Evolutionary conservation across 2,329 filamentous ascomycete species (phyloP).

Genomic region (Fusarium transvaalense): DNA sequence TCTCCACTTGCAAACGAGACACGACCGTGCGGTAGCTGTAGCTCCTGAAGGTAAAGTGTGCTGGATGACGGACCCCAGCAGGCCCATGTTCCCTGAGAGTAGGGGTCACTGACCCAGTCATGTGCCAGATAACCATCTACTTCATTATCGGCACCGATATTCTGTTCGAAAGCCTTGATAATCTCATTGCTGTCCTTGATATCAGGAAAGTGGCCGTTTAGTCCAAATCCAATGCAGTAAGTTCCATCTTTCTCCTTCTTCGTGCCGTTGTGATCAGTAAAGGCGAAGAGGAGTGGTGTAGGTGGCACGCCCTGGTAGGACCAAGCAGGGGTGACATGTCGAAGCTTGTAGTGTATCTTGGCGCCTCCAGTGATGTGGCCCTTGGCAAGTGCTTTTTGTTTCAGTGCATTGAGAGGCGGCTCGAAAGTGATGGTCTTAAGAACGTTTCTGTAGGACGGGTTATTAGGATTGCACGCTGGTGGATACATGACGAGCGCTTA

Average conservation of each 20-base stretch:
- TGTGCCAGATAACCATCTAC: conserved; percentile 33
- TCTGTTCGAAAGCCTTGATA: conserved; percentile 4
- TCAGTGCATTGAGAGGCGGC: conserved; percentile 7
- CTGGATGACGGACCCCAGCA: conserved; percentile 34
- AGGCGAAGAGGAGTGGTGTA: conserved; percentile 20
- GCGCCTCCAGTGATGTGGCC: conserved; percentile 31
- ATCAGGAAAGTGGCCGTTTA: conserved; percentile 13
- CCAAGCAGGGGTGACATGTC: conserved; percentile 8
- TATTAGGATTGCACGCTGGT: conserved; percentile 5
- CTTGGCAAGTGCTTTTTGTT: conserved; percentile 13
- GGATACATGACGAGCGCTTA: neutral
- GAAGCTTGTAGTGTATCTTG: conserved; percentile 33
- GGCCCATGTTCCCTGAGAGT: conserved; percentile 33
- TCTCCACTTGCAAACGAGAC: conserved; percentile 41
- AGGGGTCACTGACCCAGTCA: conserved; percentile 37
- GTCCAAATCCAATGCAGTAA: conserved; percentile 38
- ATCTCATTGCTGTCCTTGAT: neutral
- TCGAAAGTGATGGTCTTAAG: neutral
- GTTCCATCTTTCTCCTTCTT: conserved; percentile 1
- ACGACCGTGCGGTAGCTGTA: conserved; percentile 30
- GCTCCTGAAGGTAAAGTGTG: conserved; percentile 19
- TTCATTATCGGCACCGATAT: conserved; percentile 17
- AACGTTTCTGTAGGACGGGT: neutral
- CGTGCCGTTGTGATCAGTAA: conserved; percentile 39
- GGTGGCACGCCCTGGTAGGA: conserved; percentile 19